Evolutionary conservation across 2,329 filamentous ascomycete species (phyloP).

Genomic region (Colletotrichum sp.): DNA sequence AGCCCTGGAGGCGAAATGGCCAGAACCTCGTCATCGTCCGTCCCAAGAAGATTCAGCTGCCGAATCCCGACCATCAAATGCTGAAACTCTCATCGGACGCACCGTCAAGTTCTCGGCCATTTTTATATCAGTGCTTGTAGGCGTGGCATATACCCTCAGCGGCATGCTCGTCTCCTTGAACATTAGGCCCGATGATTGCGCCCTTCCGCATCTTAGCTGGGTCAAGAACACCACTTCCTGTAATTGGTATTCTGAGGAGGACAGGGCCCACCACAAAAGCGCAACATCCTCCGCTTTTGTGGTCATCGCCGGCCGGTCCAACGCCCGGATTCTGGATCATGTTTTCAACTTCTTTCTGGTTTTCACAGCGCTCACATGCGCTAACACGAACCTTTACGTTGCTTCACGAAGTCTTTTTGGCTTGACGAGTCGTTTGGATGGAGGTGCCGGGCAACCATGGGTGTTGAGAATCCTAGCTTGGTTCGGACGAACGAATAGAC

Average conservation of each 20-base stretch:
- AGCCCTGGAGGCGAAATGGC: slow-evolving; percentile 34
- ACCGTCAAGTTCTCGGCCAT: slow-evolving; percentile 29
- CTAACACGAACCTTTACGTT: slow-evolving; percentile 39
- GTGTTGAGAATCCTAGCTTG: slow-evolving; percentile 30
- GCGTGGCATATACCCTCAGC: slow-evolving; percentile 28
- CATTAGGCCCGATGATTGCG: slow-evolving; percentile 24
- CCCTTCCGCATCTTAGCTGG: slow-evolving; percentile 30
- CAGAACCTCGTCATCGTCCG: slow-evolving; percentile 3
- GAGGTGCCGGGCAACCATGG: not conserved
- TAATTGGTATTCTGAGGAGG: not conserved
- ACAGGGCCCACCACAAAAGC: not conserved
- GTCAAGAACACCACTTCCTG: not conserved
- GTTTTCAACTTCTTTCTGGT: slow-evolving; percentile 37
- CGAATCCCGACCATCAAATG: not conserved
- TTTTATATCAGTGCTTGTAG: slow-evolving; percentile 30
- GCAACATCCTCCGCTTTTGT: not conserved
- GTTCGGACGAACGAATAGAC: slow-evolving; percentile 31
- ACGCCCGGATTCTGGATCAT: slow-evolving; percentile 21
- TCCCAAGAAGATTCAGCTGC: not conserved
- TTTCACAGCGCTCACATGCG: slow-evolving; percentile 35
- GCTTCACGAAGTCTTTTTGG: slow-evolving; percentile 30
- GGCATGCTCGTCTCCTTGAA: slow-evolving; percentile 30
- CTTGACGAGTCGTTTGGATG: not conserved
- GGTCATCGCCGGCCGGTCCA: not conserved
- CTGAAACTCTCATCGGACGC: slow-evolving; percentile 24